Evolutionary conservation across 768 basidiomycete genomes (phyloP), one percentile per base, ranked within the genome.

Genomic region (Crucibulum laeve): DNA sequence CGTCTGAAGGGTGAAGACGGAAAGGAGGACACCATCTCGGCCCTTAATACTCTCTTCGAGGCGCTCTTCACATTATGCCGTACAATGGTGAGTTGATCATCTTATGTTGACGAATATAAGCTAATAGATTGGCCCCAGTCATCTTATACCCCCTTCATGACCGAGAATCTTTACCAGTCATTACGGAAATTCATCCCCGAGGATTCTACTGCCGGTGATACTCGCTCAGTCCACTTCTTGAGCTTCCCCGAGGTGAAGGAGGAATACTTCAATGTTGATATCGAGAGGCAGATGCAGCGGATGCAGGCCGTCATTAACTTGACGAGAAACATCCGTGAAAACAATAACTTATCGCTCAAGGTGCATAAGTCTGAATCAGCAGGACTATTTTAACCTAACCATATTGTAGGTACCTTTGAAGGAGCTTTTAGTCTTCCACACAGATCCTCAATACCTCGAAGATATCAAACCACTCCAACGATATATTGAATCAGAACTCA

Each of bases 61-160:
- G 82, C 94, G 0, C 67, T 99, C 23, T 87, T 94, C 62, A 98
- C 95, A 0, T 74, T 99, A 39, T 95, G 91, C 65, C 76, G 90
- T 39, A 97, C 94, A 3, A 95, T 97, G 89, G 93, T 94, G 56
- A 50, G 67, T 49, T 34, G 42, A 32, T 28, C 17, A 11, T 4
- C 39, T 21, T 28, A 24, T 37, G n/a, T 18, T 25, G 24, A 39
- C 39, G 13, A 45, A 39, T 7, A 15, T 37, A 25, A 23, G 15
- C 37, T 47, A 7, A 43, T 46, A 49, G 8, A 48, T 26, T 25
- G 26, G 35, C 24, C 13, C 2, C 52, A 95, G 94, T 95, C 95
- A 1, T 94, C 96, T 5, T 99, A 96, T 66, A 97, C 94, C 6
- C 96, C 96, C 0, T 98, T 97, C 80, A 71, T 98, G 60, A 94